Evolutionary conservation across 2,329 filamentous ascomycete genomes (phyloP).

Genomic region (Diplodia scrobiculata): DNA sequence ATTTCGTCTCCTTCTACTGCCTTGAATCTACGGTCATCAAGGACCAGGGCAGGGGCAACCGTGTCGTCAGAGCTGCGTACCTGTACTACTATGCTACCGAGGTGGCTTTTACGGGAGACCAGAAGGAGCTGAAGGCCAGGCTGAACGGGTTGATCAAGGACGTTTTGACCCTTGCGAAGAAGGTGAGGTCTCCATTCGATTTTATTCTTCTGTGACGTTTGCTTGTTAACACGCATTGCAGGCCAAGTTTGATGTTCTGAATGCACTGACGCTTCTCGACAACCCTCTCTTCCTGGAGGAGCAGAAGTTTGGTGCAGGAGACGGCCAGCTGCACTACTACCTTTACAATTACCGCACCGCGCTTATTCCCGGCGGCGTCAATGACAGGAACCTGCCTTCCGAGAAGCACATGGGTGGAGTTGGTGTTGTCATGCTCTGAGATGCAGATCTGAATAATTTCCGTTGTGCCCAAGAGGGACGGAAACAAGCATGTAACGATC

Average conservation of each 20-base stretch:
- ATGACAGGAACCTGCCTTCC: constrained; percentile 76
- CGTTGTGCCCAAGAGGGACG: neutral
- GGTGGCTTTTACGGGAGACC: constrained; percentile 31
- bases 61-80: constrained; percentile 84
- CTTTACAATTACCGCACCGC: constrained; percentile 94
- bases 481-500: neutral
- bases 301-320: constrained; percentile 91
- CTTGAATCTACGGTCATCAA: constrained; percentile 91
- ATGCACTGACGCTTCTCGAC: constrained; percentile 89
- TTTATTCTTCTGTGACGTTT: neutral
- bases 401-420: constrained; percentile 79
- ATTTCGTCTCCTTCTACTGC: constrained; percentile 96
- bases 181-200: constrained; percentile 47
- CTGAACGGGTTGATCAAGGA: constrained; percentile 81
- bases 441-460: neutral
- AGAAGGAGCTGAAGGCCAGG: constrained; percentile 69
- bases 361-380: constrained; percentile 81
- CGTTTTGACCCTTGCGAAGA: constrained; percentile 83
- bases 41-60: constrained; percentile 65
- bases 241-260: constrained; percentile 91
- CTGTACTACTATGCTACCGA: constrained; percentile 87
- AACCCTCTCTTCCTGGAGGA: constrained; percentile 91
- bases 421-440: constrained; percentile 77
- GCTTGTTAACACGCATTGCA: constrained; percentile 35
- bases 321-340: constrained; percentile 95